A percentile compares a stretch with the other conserved stretches of the same genome.
Evolutionary conservation across 139 green algal species (phyloP).

Genomic region (Chlamydomonas asymmetrica): DNA sequence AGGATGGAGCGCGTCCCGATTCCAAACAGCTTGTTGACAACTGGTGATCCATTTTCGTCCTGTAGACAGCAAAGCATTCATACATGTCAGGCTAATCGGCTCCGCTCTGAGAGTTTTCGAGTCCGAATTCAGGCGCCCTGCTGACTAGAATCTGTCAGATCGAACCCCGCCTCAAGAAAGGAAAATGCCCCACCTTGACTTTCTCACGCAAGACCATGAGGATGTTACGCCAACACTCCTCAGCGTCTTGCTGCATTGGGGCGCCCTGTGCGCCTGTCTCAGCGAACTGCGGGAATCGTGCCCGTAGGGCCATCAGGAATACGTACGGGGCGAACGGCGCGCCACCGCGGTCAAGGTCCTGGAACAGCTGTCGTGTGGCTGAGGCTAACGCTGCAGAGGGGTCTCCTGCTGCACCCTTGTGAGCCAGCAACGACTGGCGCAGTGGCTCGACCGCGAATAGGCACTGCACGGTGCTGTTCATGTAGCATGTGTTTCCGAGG

Average conservation of each 20-base stretch:
- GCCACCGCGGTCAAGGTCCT: slow-evolving; percentile 62
- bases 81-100: too few species aligned
- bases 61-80: slow-evolving; percentile 36
- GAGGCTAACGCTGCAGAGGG: slow-evolving; percentile 43
- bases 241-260: slow-evolving; percentile 96
- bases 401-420: neutral
- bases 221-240: slow-evolving; percentile 96
- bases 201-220: slow-evolving; percentile 74
- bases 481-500: slow-evolving; percentile 99
- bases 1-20: slow-evolving; percentile 73
- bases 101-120: too few species aligned
- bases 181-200: too few species aligned
- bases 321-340: slow-evolving; percentile 75
- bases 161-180: too few species aligned
- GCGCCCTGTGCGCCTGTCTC: slow-evolving; percentile 67
- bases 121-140: too few species aligned
- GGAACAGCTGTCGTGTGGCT: slow-evolving; percentile 78
- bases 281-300: slow-evolving; percentile 92
- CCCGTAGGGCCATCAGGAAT: slow-evolving; percentile 84
- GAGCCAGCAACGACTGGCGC: slow-evolving; percentile 30
- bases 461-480: slow-evolving; percentile 95
- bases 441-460: slow-evolving; percentile 61
- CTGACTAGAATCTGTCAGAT: too few species aligned
- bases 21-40: slow-evolving; percentile 85
- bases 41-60: slow-evolving; percentile 32